Percentiles rank a stretch among this genome's conserved stretches.
phyloP scores from a whole-genome alignment of 2,329 filamentous ascomycete species.

The Aureobasidium mangrovei region DNA sequence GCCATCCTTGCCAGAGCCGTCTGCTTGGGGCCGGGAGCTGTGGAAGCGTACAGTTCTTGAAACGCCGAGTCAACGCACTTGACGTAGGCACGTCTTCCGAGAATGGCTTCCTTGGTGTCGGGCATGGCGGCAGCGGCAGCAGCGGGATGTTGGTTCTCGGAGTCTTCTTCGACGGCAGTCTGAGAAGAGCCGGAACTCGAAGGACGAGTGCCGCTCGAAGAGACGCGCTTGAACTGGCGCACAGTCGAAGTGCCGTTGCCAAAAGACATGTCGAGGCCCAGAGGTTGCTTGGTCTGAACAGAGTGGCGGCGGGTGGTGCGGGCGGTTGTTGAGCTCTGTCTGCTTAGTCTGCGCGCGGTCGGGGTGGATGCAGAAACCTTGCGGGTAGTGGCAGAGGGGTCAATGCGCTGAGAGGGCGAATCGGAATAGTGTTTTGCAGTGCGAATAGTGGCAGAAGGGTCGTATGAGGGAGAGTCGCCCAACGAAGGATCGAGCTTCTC shows the following conservation, averaged over 20 bases:
- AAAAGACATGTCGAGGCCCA: conserved; percentile 85
- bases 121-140: conserved; percentile 16
- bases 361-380: conserved; percentile 27
- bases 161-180: conserved; percentile 31
- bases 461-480: conserved; percentile 23
- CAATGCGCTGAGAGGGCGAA: conserved; percentile 21
- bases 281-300: conserved; percentile 55
- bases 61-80: conserved; percentile 76
- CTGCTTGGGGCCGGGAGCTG: conserved; percentile 52
- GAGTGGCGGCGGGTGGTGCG: conserved; percentile 38
- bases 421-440: conserved; percentile 27
- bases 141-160: conserved; percentile 57
- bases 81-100: conserved; percentile 73
- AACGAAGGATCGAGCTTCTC: conserved; percentile 38
- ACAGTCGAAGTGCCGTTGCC: conserved; percentile 90
- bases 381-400: conserved; percentile 31
- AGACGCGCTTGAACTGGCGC: conserved; percentile 82
- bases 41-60: conserved; percentile 80
- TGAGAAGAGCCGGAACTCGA: conserved; percentile 16
- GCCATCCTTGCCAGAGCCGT: conserved; percentile 76
- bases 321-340: conserved; percentile 29
- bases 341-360: conserved; percentile 25
- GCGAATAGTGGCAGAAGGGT: conserved; percentile 29
- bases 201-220: conserved; percentile 29
- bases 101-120: conserved; percentile 62